Conservation (phyloP, 163 green algal genomes). For the Scenedesmus sp. region DNA sequence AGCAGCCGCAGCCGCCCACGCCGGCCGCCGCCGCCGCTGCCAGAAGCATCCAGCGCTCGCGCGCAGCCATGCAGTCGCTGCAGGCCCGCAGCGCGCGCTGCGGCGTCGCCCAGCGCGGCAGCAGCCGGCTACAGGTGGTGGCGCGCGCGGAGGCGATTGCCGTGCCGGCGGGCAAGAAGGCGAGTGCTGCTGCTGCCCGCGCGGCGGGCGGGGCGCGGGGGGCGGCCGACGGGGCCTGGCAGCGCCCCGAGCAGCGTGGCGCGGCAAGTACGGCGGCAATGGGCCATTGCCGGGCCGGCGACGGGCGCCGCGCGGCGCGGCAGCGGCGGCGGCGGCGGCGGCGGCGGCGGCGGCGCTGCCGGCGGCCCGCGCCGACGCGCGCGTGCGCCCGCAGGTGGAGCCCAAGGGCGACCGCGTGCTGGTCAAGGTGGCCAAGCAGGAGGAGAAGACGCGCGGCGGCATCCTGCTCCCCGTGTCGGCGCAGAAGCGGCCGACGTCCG, state of each 20-base stretch:
- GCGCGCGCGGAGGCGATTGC: conserved; percentile 29
- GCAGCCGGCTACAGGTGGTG: conserved; percentile 29
- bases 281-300: too few species aligned
- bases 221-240: too few species aligned
- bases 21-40: too few species aligned
- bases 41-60: too few species aligned
- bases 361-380: background rate
- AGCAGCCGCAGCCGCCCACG: too few species aligned
- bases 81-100: too few species aligned
- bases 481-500: conserved; percentile 84
- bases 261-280: too few species aligned
- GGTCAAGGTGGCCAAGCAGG: conserved; percentile 82
- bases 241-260: too few species aligned
- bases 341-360: background rate
- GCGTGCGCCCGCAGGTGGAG: conserved; percentile 63
- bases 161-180: conserved; percentile 48
- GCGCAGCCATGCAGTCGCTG: background rate
- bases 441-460: conserved; percentile 87
- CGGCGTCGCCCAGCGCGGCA: too few species aligned
- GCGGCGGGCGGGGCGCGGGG: too few species aligned
- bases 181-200: conserved; percentile 17
- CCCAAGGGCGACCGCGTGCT: conserved; percentile 88
- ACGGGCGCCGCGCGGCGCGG: background rate
- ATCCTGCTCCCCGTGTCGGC: conserved; percentile 83
- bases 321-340: background rate